Evolutionary conservation across 768 basidiomycete genomes (phyloP), one percentile per base, ranked within the genome.

Genomic region (Sporobolomyces pararoseus): DNA sequence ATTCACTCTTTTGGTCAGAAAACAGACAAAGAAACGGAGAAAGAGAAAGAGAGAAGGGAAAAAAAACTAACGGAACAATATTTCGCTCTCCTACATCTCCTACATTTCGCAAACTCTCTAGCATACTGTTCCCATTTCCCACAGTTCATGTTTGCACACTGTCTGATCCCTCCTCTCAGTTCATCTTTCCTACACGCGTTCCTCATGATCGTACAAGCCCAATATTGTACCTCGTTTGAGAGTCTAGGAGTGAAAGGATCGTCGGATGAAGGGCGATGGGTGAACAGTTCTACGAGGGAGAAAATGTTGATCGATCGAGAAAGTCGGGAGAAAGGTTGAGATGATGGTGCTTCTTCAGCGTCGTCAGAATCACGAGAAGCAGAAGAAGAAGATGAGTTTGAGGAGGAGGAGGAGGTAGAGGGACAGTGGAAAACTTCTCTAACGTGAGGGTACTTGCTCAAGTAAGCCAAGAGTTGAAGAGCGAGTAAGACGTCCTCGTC

Each of bases 191-290:
- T 83, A 81, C 96, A 99, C 17, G 96, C 96, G 79, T 99, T 99
- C 61, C 96, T 85, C 96, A 98, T 99, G 77, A 98, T 96, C n/a
- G 97, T 95, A 4, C 93, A 92, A 0, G 95, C 96, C 96, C 96
- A 98, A 76, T 97, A 96, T 80, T 96, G 91, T 29, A 99, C 95
- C 79, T 98, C 95, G 14, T 84, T 82, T 0, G 93, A 91, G 10
- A 93, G 81, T 31, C 86, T 86, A 7, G 85, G 85, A 62, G 88
- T 81, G 71, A 88, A 86, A 25, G 84, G 85, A 77, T 94, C 92
- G 1, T 86, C 85, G 14, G 89, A 86, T 1, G 67, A 54, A 0
- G 94, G 91, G 61, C 92, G 86, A 83, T 92, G 96, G 0, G 95
- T 99, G 81, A 96, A 99, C 37, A 93, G 82, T 78, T 99, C 95